Evolutionary conservation across 345 rosid species (phyloP), one percentile per base, ranked within the genome.

Genomic region (Cardamine chenopodiifolia): DNA sequence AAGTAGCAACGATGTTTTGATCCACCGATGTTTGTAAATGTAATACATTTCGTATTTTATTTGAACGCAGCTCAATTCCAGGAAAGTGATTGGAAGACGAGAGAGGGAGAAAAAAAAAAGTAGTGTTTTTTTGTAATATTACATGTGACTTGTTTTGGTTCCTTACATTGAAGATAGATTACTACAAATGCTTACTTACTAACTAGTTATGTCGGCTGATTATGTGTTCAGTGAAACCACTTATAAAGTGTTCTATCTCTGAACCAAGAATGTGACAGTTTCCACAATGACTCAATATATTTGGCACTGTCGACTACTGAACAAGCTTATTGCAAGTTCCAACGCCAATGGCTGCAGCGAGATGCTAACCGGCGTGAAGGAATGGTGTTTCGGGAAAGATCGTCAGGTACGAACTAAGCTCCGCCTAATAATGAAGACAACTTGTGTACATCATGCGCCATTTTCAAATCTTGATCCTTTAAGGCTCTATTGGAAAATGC

Each of bases 361-460:
- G 96, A 81, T 95, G 99, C 99, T 97, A 95, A 37, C 88, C 98
- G 26, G 99, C 97, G 68, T 95, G 99, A 71, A 95, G 80, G 80
- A 80, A 95, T 62, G 99, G 97, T 22, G 96, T 89, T 17, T 22
- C 34, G 0, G 97, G 90, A 90, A 10, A 89, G 59, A 66, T 95
- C 99, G 50, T 95, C 99, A 10, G 99, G 97, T 44, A 91, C 78
- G 86, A 95, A 95, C 66, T 92, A 82, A 61, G 77, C 93, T 47
- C 97, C 97, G 5, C 99, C 99, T 48, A 95, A 83, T 75, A 83
- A 85, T 71, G 80, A 84, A 88, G 75, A 95, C 85, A 22, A 59
- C 85, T 77, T 95, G 86, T 42, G 99, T 66, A 95, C 75, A 15
- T 73, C 87, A 74, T 95, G 93, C 18, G 82, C 88, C 85, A 62